phyloP scores from a whole-genome alignment of 768 basidiomycete species.

The Russula brevipes region DNA sequence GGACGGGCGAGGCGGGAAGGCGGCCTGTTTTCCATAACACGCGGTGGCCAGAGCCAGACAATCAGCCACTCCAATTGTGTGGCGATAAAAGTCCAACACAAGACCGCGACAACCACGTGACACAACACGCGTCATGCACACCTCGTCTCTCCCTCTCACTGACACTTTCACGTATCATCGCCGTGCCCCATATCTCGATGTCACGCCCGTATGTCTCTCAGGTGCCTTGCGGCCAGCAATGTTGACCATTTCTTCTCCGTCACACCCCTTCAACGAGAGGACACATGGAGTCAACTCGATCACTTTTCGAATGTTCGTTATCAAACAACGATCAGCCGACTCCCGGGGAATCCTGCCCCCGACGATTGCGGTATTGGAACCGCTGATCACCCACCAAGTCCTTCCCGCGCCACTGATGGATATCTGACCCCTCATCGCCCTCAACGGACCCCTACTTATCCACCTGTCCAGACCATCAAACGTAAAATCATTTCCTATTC shows the following conservation, averaged over 20 bases:
- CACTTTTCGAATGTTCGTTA: background rate
- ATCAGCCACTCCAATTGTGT: too few relatives aligned
- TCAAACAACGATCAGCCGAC: background rate
- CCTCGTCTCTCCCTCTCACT: background rate
- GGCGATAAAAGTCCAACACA: too few relatives aligned
- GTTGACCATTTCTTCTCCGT: too few relatives aligned
- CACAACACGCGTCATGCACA: too few relatives aligned
- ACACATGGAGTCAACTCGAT: background rate
- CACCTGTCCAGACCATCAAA: too few relatives aligned
- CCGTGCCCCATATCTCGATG: too few relatives aligned
- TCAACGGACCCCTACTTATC: too few relatives aligned
- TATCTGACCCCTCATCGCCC: background rate
- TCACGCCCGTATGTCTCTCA: background rate
- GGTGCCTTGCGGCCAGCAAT: too few relatives aligned
- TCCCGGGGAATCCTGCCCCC: background rate
- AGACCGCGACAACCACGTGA: too few relatives aligned
- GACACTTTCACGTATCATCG: too few relatives aligned
- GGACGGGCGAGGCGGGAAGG: background rate
- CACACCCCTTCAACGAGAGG: background rate
- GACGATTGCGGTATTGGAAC: background rate
- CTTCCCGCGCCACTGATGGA: too few relatives aligned
- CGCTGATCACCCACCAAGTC: background rate
- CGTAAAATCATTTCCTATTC: too few relatives aligned
- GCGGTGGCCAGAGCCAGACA: background rate
- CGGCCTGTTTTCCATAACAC: constrained; percentile 21